These are phyloP conservation scores for Sphagnurus paluster DNA, from an alignment of 1,284 basidiomycete species.

Conservation along the genomic window DNA sequence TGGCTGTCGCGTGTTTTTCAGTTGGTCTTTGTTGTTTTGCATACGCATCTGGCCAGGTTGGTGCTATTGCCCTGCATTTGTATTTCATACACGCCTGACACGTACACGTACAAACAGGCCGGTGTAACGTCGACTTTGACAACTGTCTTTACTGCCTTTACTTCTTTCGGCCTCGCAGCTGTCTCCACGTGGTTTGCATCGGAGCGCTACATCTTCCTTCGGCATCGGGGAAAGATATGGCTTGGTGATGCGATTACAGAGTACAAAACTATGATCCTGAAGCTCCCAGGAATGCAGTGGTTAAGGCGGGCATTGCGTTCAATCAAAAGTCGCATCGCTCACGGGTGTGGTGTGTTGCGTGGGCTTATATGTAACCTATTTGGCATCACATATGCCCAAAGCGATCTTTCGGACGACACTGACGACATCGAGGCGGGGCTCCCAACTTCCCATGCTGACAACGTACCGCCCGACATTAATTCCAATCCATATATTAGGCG, in stretches of 20 bases:
- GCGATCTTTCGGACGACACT: conserved; percentile 20
- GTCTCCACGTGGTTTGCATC: conserved; percentile 79
- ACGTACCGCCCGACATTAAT: conserved; percentile 9
- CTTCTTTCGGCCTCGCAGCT: conserved; percentile 71
- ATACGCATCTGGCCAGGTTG: conserved; percentile 61
- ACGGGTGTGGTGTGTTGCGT: conserved; percentile 13
- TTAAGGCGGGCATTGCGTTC: conserved; percentile 25
- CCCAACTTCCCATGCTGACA: conserved; percentile 19
- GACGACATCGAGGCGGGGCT: conserved; percentile 32
- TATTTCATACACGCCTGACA: conserved; percentile 5
- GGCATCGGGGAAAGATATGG: conserved; percentile 74
- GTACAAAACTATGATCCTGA: conserved; percentile 39
- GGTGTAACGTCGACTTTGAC: conserved; percentile 66
- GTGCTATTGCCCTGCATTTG: conserved; percentile 14
- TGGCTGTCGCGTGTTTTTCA: conserved; percentile 73
- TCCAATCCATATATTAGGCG: conserved; percentile 3
- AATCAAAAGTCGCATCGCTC: conserved; percentile 25
- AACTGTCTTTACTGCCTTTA: conserved; percentile 71
- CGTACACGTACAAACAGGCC: conserved; percentile 38
- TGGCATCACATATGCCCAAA: conserved; percentile 12
- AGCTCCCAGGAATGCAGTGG: conserved; percentile 37
- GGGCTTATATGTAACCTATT: conserved; percentile 14
- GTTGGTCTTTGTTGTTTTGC: conserved; percentile 67
- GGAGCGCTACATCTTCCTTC: conserved; percentile 69
- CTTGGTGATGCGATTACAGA: conserved; percentile 67